Evolutionary conservation across 352 stramenopile species (phyloP).

Genomic region (Elongisporangium prolatum): DNA sequence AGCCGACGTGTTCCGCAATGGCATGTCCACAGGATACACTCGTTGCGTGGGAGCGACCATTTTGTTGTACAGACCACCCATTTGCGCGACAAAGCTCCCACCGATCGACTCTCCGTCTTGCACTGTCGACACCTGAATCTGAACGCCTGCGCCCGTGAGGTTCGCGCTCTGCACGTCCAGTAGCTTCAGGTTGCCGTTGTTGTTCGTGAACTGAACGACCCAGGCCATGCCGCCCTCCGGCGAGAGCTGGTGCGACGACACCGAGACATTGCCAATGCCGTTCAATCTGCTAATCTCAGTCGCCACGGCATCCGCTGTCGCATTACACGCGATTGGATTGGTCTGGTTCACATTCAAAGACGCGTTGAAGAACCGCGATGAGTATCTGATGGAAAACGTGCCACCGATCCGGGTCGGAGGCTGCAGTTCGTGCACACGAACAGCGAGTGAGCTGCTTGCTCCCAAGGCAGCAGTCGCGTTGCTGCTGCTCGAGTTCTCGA

Average conservation of each 20-base stretch:
- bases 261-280: constrained; percentile 45
- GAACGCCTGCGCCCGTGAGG: constrained; percentile 40
- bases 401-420: constrained; percentile 37
- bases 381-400: constrained; percentile 42
- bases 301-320: constrained; percentile 18
- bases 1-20: constrained; percentile 33
- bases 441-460: constrained; percentile 4
- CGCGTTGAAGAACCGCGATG: constrained; percentile 36
- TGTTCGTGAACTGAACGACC: constrained; percentile 56
- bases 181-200: constrained; percentile 46
- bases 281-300: constrained; percentile 34
- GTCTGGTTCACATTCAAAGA: constrained; percentile 15
- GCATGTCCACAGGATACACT: constrained; percentile 36
- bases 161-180: constrained; percentile 39
- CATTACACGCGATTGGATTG: constrained; percentile 53
- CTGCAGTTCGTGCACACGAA: constrained; percentile 23
- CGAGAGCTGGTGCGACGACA: constrained; percentile 26
- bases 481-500: constrained; percentile 11
- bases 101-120: constrained; percentile 46
- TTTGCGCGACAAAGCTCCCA: constrained; percentile 40
- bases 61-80: constrained; percentile 59
- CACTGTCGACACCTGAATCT: constrained; percentile 25
- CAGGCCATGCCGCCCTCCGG: constrained; percentile 60
- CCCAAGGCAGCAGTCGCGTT: constrained; percentile 9
- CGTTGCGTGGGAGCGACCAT: constrained; percentile 28